Evolutionary conservation across 768 basidiomycete species (phyloP).

Genomic region (Russula olivacea): DNA sequence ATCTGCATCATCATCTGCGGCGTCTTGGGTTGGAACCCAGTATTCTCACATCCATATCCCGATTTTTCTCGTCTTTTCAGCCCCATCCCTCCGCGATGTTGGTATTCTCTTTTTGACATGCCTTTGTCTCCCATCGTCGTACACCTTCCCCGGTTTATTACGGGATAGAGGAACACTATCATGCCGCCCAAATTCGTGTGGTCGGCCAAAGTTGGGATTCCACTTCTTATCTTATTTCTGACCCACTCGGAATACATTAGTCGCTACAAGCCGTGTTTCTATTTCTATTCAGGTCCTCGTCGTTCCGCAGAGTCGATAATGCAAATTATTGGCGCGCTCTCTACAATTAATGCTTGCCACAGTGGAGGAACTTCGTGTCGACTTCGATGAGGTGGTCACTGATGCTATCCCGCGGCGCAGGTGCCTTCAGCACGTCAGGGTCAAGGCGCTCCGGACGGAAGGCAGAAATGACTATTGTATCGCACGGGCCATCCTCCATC

Average conservation of each 20-base stretch:
- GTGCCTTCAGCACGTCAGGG: neutral
- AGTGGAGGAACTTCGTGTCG: neutral
- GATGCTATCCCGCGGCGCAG: neutral
- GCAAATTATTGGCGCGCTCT: neutral
- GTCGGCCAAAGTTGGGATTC: accelerated
- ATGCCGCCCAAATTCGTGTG: neutral
- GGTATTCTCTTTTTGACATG: no score
- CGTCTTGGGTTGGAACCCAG: no score
- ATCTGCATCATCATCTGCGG: no score
- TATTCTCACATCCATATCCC: neutral
- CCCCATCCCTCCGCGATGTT: slow-evolving; percentile 1
- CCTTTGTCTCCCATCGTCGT: no score
- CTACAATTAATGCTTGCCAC: neutral
- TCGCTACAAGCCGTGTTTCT: neutral
- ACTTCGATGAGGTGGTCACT: no score
- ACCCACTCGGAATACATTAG: neutral
- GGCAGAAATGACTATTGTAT: neutral
- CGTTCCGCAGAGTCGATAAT: neutral
- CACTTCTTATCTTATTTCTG: neutral
- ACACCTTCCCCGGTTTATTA: neutral
- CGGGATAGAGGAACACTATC: neutral
- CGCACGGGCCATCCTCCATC: no score
- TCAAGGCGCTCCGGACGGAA: neutral
- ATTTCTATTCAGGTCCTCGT: no score
- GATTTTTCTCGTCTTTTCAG: neutral